Percentiles rank a stretch among this genome's conserved stretches.
These are phyloP conservation scores for Diaporthe destruens DNA, from an alignment of 2,329 filamentous ascomycete species.

Conservation along the genomic window DNA sequence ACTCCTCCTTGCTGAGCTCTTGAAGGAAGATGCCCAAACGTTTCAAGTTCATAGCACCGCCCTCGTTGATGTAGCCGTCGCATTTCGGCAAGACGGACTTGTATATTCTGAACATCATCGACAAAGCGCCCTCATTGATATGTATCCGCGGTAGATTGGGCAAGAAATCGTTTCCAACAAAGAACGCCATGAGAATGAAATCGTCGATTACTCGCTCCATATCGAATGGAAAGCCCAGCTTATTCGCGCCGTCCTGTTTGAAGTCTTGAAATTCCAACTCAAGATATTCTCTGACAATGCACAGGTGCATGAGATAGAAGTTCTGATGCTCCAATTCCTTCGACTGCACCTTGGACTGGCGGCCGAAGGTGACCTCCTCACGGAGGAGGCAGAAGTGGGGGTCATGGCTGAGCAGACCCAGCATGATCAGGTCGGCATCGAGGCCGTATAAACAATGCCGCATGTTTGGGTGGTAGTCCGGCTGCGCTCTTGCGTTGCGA, in stretches of 20 bases:
- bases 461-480: constrained; percentile 90
- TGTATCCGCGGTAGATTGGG: constrained; percentile 96
- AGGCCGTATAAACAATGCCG: constrained; percentile 97
- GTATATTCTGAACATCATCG: constrained; percentile 97
- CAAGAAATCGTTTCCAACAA: constrained; percentile 98
- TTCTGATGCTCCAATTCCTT: constrained; percentile 99
- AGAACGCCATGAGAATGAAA: constrained; percentile 99
- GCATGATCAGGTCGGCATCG: constrained; percentile 98
- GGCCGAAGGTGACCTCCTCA: constrained; percentile 97
- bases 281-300: constrained; percentile 96
- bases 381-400: constrained; percentile 97
- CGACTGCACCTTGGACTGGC: constrained; percentile 86
- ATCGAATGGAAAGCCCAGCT: constrained; percentile 83
- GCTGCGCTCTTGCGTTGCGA: constrained; percentile 94
- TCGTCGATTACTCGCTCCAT: constrained; percentile 98
- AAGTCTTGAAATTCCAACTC: constrained; percentile 97
- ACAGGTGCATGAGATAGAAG: constrained; percentile 96
- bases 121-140: constrained; percentile 97
- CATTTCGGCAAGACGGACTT: constrained; percentile 89
- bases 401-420: constrained; percentile 96
- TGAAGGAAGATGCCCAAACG: constrained; percentile 83
- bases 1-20: constrained; percentile 89
- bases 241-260: constrained; percentile 72
- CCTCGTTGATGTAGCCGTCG: constrained; percentile 96
- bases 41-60: constrained; percentile 89